Percentiles rank a stretch among this genome's conserved stretches.
Evolutionary conservation across 306 rosid species (phyloP).

Genomic region (Styphnolobium japonicum): DNA sequence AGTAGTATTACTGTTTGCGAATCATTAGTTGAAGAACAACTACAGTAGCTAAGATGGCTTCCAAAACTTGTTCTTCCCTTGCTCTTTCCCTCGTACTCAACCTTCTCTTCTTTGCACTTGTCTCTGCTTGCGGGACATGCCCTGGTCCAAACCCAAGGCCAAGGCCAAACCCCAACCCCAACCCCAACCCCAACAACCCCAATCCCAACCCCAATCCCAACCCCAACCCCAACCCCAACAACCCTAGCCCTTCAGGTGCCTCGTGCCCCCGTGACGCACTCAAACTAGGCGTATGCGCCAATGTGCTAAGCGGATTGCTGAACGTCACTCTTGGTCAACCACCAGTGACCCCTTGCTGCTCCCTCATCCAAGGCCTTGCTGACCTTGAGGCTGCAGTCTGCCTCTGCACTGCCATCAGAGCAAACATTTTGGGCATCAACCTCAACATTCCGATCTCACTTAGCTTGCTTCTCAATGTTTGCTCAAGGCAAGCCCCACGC

Average conservation of each 20-base stretch:
- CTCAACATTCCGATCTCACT: constrained; percentile 68
- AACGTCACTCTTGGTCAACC: constrained; percentile 54
- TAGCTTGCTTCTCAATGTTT: constrained; percentile 69
- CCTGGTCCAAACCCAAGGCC: constrained; percentile 28
- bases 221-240: too few species aligned
- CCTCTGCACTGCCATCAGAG: constrained; percentile 78
- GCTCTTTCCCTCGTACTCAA: constrained; percentile 67
- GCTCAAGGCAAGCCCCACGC: constrained; percentile 42
- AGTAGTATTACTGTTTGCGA: background rate
- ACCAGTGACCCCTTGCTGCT: constrained; percentile 65
- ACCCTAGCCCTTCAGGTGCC: constrained; percentile 2
- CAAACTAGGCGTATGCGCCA: constrained; percentile 62
- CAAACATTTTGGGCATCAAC: constrained; percentile 61
- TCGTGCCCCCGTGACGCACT: constrained; percentile 66
- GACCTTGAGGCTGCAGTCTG: constrained; percentile 75
- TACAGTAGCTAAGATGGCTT: constrained; percentile 44
- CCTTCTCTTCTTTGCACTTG: constrained; percentile 68
- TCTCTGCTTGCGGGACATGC: constrained; percentile 52
- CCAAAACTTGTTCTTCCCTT: constrained; percentile 54
- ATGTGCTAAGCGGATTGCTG: constrained; percentile 52
- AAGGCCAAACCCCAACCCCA: background rate
- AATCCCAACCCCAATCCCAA: too few species aligned
- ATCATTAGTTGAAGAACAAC: background rate
- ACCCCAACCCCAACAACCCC: background rate
- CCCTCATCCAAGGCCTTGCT: constrained; percentile 61